Base-by-base conservation (phyloP, 2,329 filamentous ascomycete species). In the Aspergillus glaucus region DNA sequence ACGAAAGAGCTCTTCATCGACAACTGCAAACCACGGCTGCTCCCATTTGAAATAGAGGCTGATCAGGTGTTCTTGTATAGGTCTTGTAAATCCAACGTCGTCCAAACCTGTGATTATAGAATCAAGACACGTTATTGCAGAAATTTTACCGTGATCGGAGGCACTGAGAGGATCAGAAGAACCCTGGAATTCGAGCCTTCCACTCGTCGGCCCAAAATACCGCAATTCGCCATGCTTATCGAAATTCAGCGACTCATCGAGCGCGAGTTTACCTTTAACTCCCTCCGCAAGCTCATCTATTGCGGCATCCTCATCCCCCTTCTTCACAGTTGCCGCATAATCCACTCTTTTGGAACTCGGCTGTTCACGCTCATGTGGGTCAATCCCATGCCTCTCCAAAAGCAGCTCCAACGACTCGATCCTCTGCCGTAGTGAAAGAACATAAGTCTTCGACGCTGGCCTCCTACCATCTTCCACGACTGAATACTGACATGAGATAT, bases 1-100 rank as follows among this genome's bases (percentile, higher is more conserved):
- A 14, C 67, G 60, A 46, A 70, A 71, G 0, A 71, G 52, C 4
- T 40, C 46, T 39, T 71, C 68, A 28, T 71, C 61, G 1, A 69
- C 58, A 0, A 69, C 50, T n/a, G 68, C 65, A 14, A 54, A 56
- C 65, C 67, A 70, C 0, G 68, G 67, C 10, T 67, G 62, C 19
- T 71, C 65, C 62, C 67, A 71, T 9, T 54, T 52, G 41, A 71
- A 71, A 45, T 67, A 71, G 1, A 68, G 44, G 22, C 66, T 60
- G 7, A 70, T 59, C 7, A 64, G 46, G 32, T 69, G 58, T 10
- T 57, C 53, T 42, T 61, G 55, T 0, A 69, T 53, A 7, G 61
- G 56, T 10, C 57, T 54, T 4, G 58, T 50, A 7, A 57, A 44
- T n/a, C 34, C 34, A 36, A 36, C 47, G 8, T 50, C 46, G n/a